Base-by-base conservation (phyloP, 768 basidiomycete species). In the Cubamyces sp. region DNA sequence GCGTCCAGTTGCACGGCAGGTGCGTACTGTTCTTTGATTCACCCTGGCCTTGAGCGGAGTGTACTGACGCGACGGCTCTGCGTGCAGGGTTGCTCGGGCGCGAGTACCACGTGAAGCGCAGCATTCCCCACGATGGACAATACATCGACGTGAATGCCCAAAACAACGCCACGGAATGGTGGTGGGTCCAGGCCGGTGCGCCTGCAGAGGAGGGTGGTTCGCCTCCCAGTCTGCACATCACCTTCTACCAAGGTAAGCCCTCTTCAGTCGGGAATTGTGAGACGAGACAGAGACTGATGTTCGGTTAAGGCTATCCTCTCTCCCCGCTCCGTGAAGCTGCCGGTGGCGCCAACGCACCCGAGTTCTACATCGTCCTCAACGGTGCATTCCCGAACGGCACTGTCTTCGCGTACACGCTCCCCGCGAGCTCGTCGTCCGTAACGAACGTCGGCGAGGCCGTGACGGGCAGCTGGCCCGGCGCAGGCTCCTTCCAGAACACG, bases 111-210 rank as follows among this genome's bases (percentile, higher is more conserved):
- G 30, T 42, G 9, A 19, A 23, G 23, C 18, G 39, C 19, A 25
- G 25, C 19, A 60, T 58, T 28, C 57, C 67, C 5, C 67, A 66
- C 37, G 69, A 70, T 23, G 66, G 69, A 15, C 66, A 70, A 37
- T 70, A 68, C 40, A 59, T 68, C 14, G 46, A 68, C 4, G 59
- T 65, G 15, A 66, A 66, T 45, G 21, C 59, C 1, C 57, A 54
- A 23, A 70, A 70, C 48, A 52, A 57, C n/a, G 64, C 61, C 12
- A 66, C 64, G 6, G 69, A 70, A 34, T 70, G 67, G 69, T 70
- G 69, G 69, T 70, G 69, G 69, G 63, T 63, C 12, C 63, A 66
- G 21, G 67, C 60, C n/a, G 56, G 64, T 21, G 66, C 56, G 0
- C 54, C 58, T 14, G 61, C 65, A 1, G 54, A 46, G 1, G 54